These are phyloP conservation scores for Cordyceps fumosorosea DNA, from an alignment of 2,329 filamentous ascomycete genomes.

Conservation along the genomic window DNA sequence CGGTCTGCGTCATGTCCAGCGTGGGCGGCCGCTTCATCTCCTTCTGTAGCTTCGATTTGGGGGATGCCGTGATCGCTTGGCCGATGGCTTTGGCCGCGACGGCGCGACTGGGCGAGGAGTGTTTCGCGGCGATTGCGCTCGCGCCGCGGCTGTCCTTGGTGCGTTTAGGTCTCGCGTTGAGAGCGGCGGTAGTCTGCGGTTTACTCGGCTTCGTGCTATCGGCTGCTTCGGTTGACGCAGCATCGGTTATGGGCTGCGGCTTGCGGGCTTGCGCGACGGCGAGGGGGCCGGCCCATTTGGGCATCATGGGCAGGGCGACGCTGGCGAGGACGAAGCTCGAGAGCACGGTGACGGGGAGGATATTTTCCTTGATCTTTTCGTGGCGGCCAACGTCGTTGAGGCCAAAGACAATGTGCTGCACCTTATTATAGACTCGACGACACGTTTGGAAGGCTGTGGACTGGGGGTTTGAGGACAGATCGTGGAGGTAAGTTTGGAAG, in stretches of 20 bases:
- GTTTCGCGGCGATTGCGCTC: conserved; percentile 36
- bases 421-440: conserved; percentile 78
- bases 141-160: conserved; percentile 39
- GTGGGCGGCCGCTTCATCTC: conserved; percentile 40
- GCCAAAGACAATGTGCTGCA: conserved; percentile 82
- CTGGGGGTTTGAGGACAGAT: conserved; percentile 68
- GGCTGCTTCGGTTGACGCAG: conserved; percentile 29
- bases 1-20: conserved; percentile 46
- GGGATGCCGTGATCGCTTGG: conserved; percentile 20
- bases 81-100: conserved; percentile 13
- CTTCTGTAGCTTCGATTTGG: conserved; percentile 22
- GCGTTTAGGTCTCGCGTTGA: conserved; percentile 45
- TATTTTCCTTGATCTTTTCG: conserved; percentile 76
- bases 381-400: conserved; percentile 60
- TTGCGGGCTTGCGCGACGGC: conserved; percentile 77
- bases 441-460: conserved; percentile 76
- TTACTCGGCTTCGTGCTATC: conserved; percentile 50
- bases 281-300: conserved; percentile 72
- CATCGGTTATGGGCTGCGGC: conserved; percentile 43
- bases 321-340: conserved; percentile 75
- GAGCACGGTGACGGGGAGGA: conserved; percentile 71
- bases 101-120: conserved; percentile 22
- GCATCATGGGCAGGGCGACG: conserved; percentile 66
- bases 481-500: conserved; percentile 81
- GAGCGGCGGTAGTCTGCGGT: conserved; percentile 59